phyloP scores from a whole-genome alignment of 2,329 filamentous ascomycete genomes.

The Phyllosticta capitalensis region DNA sequence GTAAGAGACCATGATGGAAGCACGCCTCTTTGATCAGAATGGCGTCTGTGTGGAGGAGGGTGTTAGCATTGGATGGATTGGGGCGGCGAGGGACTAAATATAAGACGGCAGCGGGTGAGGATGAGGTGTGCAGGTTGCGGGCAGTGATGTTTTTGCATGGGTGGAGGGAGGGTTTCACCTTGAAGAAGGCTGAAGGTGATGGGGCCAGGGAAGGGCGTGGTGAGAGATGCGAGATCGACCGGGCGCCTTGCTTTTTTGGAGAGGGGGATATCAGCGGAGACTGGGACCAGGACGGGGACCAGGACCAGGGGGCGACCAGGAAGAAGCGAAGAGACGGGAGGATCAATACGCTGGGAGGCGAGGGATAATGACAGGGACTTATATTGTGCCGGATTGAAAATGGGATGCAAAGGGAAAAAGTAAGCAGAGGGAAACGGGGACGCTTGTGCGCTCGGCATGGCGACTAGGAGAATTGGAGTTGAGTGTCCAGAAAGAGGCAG shows the following conservation, averaged over 20 bases:
- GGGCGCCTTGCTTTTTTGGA: slow-evolving; percentile 8
- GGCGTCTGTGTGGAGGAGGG: not conserved
- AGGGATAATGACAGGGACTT: not conserved
- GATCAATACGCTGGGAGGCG: not conserved
- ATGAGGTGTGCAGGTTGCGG: slow-evolving; percentile 5
- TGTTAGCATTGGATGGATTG: slow-evolving; percentile 9
- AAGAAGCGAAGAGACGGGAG: not conserved
- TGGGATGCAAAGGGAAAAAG: not conserved
- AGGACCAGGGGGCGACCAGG: too few species aligned
- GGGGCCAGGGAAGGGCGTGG: not conserved
- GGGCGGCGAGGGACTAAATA: slow-evolving; percentile 12
- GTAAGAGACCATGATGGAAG: slow-evolving; percentile 26
- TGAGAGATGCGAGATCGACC: slow-evolving; percentile 9
- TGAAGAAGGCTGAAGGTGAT: not conserved
- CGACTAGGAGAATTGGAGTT: not conserved
- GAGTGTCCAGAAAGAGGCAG: too few species aligned
- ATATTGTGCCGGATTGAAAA: not conserved
- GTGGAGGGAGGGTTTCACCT: not conserved
- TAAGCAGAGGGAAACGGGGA: not conserved
- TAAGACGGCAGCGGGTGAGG: slow-evolving; percentile 7
- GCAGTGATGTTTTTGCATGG: slow-evolving; percentile 1
- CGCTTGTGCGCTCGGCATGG: not conserved
- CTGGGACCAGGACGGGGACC: too few species aligned
- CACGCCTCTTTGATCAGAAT: not conserved
- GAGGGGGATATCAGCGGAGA: too few species aligned